Base-by-base conservation (phyloP, 2,329 filamentous ascomycete species). In the Pyrenophora graminea region DNA sequence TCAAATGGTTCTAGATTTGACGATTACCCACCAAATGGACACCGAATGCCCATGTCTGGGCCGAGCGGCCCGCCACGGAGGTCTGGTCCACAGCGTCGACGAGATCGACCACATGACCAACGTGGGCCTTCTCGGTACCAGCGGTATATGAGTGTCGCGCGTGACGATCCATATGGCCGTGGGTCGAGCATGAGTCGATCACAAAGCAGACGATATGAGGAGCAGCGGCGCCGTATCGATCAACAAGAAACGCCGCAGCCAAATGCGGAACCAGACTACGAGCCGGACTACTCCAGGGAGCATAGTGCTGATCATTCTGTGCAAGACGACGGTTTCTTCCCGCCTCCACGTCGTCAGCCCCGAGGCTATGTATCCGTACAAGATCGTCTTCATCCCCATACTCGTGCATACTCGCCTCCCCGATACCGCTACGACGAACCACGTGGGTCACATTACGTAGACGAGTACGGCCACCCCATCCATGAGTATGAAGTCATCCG, bases 221-320 rank as follows among this genome's bases (percentile, higher is more conserved):
- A 72, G 43, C 65, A 70, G 19, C 65, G 68, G 8, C 69, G 70
- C 19, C 65, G 69, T 9, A 64, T 73, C 34, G 66, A 72, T 47
- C 64, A 73, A 44, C 67, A 70, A 41, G 70, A 73, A 42, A 72
- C 66, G 12, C 69, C 68, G 1, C 67, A 71, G 17, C 70, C 69
- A 15, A 64, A 61, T 23, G 57, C 62, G 5, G 66, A 68, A 9
- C 58, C 43, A 17, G 68, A 66, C 25, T 64, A 62, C 46, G 67
- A 62, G 39, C 59, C 60, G 1, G 44, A 52, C 1, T 71, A 68
- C 51, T 72, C 69, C 7, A 55, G 69, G 18, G 69, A 73, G 30
- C 64, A 63, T 5, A 73, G 69, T 36, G 48, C 70, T 17, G 69
- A 70, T 19, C 65, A 65, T 17, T 56, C 48, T 7, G 56, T 56